These are phyloP conservation scores for Hypoxylon sp. DNA, from an alignment of 2,329 filamentous ascomycete species.

Conservation along the genomic window DNA sequence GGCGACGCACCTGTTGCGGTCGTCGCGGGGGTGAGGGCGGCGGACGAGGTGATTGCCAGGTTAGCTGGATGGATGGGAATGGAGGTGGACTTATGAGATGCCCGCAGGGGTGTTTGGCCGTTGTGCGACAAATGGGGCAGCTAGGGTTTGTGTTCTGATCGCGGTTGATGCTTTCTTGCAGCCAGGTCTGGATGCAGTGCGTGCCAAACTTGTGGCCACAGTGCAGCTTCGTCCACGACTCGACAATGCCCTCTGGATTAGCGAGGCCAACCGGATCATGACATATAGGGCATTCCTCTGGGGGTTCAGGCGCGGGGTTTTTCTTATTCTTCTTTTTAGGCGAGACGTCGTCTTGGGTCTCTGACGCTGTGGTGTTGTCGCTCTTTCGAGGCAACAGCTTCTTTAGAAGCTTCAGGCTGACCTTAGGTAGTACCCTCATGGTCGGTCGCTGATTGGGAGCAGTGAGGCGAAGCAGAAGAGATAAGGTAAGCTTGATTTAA, in stretches of 20 bases:
- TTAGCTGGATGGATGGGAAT: conserved; percentile 31
- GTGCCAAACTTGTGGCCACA: conserved; percentile 63
- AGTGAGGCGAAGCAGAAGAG: conserved; percentile 2
- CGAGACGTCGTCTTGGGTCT: conserved; percentile 25
- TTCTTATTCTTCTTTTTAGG: conserved; percentile 45
- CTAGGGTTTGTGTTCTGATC: conserved; percentile 53
- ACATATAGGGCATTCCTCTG: conserved; percentile 61
- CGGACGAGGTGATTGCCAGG: conserved; percentile 23
- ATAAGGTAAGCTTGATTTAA: conserved; percentile 12
- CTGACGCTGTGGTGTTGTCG: conserved; percentile 7
- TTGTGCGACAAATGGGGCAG: conserved; percentile 60
- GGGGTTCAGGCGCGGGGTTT: conserved; percentile 36
- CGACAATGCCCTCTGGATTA: conserved; percentile 57
- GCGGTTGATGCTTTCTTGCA: conserved; percentile 56
- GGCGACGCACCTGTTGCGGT: conserved; percentile 37
- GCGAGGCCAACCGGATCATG: conserved; percentile 58
- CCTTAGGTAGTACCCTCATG: conserved; percentile 42
- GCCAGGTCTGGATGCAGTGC: conserved; percentile 61
- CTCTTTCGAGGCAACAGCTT: conserved; percentile 44
- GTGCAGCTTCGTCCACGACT: conserved; percentile 59
- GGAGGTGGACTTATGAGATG: conserved; percentile 48
- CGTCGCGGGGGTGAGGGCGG: conserved; percentile 21
- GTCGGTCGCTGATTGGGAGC: conserved; percentile 27
- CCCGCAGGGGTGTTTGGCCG: conserved; percentile 53
- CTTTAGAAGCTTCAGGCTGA: conserved; percentile 49